Percentiles rank a stretch among this genome's conserved stretches.
phyloP scores from a whole-genome alignment of 2,329 filamentous ascomycete species.

The Byssoonygena ceratinophila region DNA sequence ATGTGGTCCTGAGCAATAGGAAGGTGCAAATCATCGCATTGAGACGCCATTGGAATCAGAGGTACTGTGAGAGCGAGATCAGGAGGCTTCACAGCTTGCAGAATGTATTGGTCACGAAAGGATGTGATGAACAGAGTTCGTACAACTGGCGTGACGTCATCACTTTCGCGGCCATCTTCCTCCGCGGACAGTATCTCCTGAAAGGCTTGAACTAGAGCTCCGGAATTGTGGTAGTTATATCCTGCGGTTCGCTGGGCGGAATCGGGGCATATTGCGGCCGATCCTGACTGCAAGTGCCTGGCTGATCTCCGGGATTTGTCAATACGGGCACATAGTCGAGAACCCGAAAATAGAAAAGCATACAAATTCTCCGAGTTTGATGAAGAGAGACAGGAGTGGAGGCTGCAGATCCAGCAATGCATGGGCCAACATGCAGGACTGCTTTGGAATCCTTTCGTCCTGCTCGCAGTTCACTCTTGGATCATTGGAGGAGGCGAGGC shows the following conservation, averaged over 20 bases:
- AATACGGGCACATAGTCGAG: background rate
- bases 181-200: constrained; percentile 9
- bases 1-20: background rate
- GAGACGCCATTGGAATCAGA: background rate
- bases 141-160: constrained; percentile 9
- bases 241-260: background rate
- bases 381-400: background rate
- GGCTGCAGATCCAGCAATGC: background rate
- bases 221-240: background rate
- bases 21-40: background rate
- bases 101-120: background rate
- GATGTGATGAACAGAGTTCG: constrained; percentile 7
- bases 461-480: background rate
- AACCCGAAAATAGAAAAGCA: background rate
- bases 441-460: constrained; percentile 6
- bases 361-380: background rate
- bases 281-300: too few relatives aligned
- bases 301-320: background rate
- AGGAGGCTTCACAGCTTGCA: background rate
- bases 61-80: background rate
- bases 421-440: background rate
- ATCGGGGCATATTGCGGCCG: background rate
- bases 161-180: background rate
- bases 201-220: background rate
- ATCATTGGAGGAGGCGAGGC: background rate